Evolutionary conservation across 2,329 filamentous ascomycete genomes (phyloP), one percentile per base, ranked within the genome.

Genomic region (Epichloe gansuensis): DNA sequence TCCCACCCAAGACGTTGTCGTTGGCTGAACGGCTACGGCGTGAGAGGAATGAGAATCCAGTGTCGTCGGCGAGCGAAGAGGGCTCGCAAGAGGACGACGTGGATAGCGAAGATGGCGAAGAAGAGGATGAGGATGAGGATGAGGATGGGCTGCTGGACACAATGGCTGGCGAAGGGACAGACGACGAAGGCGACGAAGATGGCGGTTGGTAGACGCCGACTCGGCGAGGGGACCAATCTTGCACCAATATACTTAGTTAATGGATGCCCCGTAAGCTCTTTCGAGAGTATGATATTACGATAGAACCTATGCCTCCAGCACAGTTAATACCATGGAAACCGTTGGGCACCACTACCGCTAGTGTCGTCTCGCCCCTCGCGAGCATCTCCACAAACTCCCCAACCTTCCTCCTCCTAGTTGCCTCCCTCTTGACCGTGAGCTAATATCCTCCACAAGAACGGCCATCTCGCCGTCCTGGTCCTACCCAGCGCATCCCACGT

Each of bases 361-460:
- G 6, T 8, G 25, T 27, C 1, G 62, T 64, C 49, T 66, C 65
- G 15, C 62, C 61, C 50, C 61, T 59, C 0, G 64, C 66, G 3
- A 76, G 62, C 39, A 71, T 57, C 8, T 60, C 57, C 1, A 77
- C 67, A 58, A 71, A 67, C 46, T 71, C 63, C 27, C 60, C 63
- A 25, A 78, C 73, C 52, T 67, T 64, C 42, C 61, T 61, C 51
- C 54, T 56, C 23, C 67, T 59, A 34, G 65, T 72, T 40, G 68
- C 69, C 0, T 58, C 60, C 23, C 56, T 61, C 56, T 65, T 71
- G 39, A 68, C 66, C 6, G 69, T 75, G 55, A 72, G 64, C 5
- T 13, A 17, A 17, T 17, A 79, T 57, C 15, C 72, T 64, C 58
- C 66, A 68, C 3, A 79, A 56, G 13, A 77, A 71, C 0, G 67